A percentile compares a stretch with the other conserved stretches of the same genome.
Evolutionary conservation across 495 filamentous ascomycete species (phyloP).

Genomic region (Podospora fimiseda): DNA sequence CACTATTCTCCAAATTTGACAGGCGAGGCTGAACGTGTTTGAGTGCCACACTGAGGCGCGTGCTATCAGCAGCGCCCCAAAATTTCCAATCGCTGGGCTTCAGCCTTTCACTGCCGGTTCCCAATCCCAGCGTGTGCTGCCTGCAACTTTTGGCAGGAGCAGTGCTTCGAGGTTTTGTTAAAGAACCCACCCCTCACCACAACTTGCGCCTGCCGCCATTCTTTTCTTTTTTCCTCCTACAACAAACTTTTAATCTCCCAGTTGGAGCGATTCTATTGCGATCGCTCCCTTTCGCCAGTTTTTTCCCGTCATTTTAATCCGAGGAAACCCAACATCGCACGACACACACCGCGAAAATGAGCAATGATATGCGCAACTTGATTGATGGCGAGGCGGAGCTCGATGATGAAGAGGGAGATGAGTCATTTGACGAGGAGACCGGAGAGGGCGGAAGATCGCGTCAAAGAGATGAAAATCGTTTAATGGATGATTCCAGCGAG

Average conservation of each 20-base stretch:
- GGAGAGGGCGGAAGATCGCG: slow-evolving; percentile 46
- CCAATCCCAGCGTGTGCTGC: neutral
- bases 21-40: slow-evolving; percentile 16
- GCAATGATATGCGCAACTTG: slow-evolving; percentile 58
- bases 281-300: neutral
- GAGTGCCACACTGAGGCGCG: neutral
- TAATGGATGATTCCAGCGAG: slow-evolving; percentile 77
- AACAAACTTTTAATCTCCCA: slow-evolving; percentile 2
- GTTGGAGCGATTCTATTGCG: neutral
- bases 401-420: slow-evolving; percentile 86
- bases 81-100: slow-evolving; percentile 15
- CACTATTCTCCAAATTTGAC: neutral
- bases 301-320: neutral
- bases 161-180: neutral
- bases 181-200: neutral
- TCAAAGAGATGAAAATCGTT: slow-evolving; percentile 24
- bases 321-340: neutral
- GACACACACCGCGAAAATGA: slow-evolving; percentile 47
- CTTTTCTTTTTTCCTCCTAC: neutral
- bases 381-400: slow-evolving; percentile 80
- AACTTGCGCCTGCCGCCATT: neutral
- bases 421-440: slow-evolving; percentile 76
- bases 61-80: slow-evolving; percentile 5
- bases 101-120: slow-evolving; percentile 15
- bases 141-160: slow-evolving; percentile 1